A percentile compares a stretch with the other conserved stretches of the same genome.
Evolutionary conservation across 2,329 filamentous ascomycete species (phyloP).

Genomic region (Passalora sequoiae): DNA sequence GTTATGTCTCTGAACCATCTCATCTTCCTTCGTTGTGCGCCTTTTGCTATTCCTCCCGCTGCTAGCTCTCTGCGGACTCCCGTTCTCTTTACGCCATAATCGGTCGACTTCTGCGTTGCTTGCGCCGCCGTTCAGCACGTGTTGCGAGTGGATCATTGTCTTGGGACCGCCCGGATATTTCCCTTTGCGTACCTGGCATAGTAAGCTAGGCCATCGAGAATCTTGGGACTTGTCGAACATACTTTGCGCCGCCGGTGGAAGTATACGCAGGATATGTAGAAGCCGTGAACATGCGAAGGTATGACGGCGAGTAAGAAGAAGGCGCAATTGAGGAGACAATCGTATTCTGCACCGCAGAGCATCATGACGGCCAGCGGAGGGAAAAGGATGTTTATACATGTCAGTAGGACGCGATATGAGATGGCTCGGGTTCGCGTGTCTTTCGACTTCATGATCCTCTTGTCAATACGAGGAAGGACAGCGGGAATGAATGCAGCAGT

Average conservation of each 20-base stretch:
- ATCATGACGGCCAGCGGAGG: conserved; percentile 37
- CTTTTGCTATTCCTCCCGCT: conserved; percentile 6
- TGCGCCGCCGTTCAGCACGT: conserved; percentile 36
- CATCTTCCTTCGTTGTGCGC: not conserved
- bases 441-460: too few relatives aligned
- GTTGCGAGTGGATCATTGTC: conserved; percentile 34
- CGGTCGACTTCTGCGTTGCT: conserved; percentile 30
- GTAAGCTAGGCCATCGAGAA: too few relatives aligned
- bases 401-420: conserved; percentile 21
- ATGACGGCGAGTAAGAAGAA: conserved; percentile 40
- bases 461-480: too few relatives aligned
- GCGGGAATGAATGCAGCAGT: too few relatives aligned
- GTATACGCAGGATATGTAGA: conserved; percentile 39
- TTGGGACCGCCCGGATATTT: conserved; percentile 35
- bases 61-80: conserved; percentile 5
- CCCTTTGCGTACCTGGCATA: conserved; percentile 36
- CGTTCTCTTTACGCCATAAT: conserved; percentile 27
- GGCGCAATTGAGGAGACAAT: conserved; percentile 36
- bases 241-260: conserved; percentile 37
- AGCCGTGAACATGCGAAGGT: conserved; percentile 39
- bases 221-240: not conserved
- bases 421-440: not conserved
- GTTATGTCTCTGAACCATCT: conserved; percentile 5
- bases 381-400: conserved; percentile 39
- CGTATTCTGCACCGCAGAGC: conserved; percentile 34